Evolutionary conservation across 768 basidiomycete genomes (phyloP).

Genomic region (Suillus subalutaceus): DNA sequence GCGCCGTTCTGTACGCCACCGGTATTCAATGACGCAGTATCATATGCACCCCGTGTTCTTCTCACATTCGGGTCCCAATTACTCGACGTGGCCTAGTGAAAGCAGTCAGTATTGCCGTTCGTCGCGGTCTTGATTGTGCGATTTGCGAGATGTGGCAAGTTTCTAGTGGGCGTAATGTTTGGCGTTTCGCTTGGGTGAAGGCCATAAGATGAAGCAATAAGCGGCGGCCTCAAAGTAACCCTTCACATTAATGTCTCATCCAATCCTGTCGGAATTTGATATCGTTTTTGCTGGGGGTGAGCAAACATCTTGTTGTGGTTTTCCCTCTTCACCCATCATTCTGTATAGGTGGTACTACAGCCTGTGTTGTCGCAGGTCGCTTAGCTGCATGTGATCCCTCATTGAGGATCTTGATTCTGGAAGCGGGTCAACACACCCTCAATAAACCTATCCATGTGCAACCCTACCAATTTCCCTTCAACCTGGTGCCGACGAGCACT

Average conservation of each 20-base stretch:
- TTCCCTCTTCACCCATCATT: background rate
- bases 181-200: background rate
- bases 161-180: background rate
- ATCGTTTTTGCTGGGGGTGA: background rate
- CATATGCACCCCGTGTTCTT: too few species aligned
- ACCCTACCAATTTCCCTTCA: background rate
- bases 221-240: background rate
- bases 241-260: background rate
- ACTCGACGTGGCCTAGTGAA: too few species aligned
- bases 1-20: too few species aligned
- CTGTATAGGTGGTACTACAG: background rate
- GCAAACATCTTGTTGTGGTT: background rate
- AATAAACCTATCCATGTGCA: background rate
- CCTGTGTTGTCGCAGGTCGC: background rate
- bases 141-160: background rate
- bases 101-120: background rate
- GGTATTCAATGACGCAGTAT: too few species aligned
- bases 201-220: background rate
- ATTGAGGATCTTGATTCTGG: background rate
- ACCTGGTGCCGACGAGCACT: background rate
- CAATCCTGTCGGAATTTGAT: background rate
- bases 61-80: too few species aligned
- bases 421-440: background rate
- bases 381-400: background rate
- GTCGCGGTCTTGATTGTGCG: background rate